Evolutionary conservation across 2,329 filamentous ascomycete species (phyloP).

Genomic region (Bipolaris oryzae): DNA sequence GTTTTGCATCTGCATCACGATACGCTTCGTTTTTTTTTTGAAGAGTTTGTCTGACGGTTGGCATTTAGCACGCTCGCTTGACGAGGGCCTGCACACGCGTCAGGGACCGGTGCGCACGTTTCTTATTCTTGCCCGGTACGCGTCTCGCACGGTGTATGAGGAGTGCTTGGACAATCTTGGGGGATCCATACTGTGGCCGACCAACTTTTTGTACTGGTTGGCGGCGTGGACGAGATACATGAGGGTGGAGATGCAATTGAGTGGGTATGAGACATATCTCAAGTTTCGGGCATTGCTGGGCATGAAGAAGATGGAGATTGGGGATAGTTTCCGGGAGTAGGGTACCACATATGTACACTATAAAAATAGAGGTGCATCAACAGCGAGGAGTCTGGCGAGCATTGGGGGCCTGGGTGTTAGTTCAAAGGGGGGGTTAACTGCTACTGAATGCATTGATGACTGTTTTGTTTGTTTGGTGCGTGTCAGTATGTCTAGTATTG

Average conservation of each 20-base stretch:
- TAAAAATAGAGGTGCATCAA: not conserved
- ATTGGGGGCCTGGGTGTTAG: not conserved
- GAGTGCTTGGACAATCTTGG: constrained; percentile 62
- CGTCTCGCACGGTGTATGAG: constrained; percentile 66
- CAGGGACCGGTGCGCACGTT: constrained; percentile 67
- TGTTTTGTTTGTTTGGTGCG: no score
- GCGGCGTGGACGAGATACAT: constrained; percentile 60
- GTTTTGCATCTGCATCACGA: constrained; percentile 12
- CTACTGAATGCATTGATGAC: not conserved
- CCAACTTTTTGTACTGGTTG: constrained; percentile 59
- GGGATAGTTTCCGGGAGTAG: constrained; percentile 24
- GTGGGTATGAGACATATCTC: constrained; percentile 64
- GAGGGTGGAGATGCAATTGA: constrained; percentile 63
- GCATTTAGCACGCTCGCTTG: constrained; percentile 73
- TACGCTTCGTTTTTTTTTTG: no score
- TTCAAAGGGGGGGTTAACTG: not conserved
- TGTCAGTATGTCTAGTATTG: not conserved
- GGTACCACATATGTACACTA: not conserved
- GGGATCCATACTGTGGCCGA: constrained; percentile 58
- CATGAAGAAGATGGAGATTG: constrained; percentile 40
- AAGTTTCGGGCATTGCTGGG: constrained; percentile 58
- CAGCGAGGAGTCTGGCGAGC: constrained; percentile 5
- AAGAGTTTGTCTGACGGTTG: constrained; percentile 15
- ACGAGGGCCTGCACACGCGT: constrained; percentile 83
- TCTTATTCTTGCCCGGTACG: constrained; percentile 68